These are phyloP conservation scores for Chrysanthemum lavandulifolium DNA, from an alignment of 129 eudicot genomes.

Conservation along the genomic window DNA sequence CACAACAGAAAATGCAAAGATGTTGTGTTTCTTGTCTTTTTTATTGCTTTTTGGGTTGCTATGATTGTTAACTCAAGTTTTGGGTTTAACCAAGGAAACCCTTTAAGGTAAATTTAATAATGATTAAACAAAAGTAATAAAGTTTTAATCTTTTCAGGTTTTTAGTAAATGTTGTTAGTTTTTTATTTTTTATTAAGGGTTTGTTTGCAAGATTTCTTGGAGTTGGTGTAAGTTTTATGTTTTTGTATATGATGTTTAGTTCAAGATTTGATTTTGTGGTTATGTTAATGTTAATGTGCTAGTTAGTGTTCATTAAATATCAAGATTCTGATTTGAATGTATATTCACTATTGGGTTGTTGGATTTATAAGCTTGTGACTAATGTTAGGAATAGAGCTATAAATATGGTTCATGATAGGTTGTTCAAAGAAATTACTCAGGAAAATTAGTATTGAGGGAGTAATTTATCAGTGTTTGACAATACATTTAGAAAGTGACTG, in stretches of 20 bases:
- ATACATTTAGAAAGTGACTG: background rate
- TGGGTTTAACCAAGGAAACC: slow-evolving; percentile 93
- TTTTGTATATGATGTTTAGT: slow-evolving; percentile 9
- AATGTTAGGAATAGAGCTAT: slow-evolving; percentile 7
- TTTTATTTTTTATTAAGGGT: slow-evolving; percentile 9
- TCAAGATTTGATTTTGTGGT: slow-evolving; percentile 26
- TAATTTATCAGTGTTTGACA: too few species aligned
- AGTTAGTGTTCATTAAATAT: slow-evolving; percentile 15
- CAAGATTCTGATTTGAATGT: slow-evolving; percentile 5
- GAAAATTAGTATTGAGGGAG: too few species aligned
- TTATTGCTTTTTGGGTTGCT: slow-evolving; percentile 85
- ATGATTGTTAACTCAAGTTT: slow-evolving; percentile 99
- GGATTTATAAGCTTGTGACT: background rate
- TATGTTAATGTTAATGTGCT: slow-evolving; percentile 19
- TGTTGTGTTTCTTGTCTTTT: slow-evolving; percentile 80
- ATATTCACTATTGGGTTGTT: background rate
- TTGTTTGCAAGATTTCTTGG: slow-evolving; percentile 30
- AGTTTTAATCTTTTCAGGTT: slow-evolving; percentile 18
- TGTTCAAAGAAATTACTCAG: too few species aligned
- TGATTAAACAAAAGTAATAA: background rate
- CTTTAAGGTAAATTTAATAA: slow-evolving; percentile 54
- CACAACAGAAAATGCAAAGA: slow-evolving; percentile 93
- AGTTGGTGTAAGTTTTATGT: slow-evolving; percentile 18
- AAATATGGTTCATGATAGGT: slow-evolving; percentile 7
- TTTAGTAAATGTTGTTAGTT: background rate